Percentiles rank a stretch among this genome's conserved stretches.
phyloP scores from a whole-genome alignment of 1,284 basidiomycete genomes.

The Hymenochaete sp. region DNA sequence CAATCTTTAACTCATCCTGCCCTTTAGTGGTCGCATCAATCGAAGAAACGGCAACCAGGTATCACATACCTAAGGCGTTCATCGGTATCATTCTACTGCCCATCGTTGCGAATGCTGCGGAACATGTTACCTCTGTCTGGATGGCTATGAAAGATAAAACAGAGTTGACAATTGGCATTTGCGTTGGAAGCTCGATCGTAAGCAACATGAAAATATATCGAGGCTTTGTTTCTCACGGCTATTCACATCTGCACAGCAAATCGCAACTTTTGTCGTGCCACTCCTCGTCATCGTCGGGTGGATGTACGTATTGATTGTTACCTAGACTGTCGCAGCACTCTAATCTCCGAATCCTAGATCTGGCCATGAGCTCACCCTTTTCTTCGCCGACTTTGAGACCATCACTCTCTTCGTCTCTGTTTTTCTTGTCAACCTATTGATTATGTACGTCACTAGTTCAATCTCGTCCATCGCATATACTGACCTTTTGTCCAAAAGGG shows the following conservation, averaged over 20 bases:
- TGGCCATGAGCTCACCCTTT: slow-evolving; percentile 72
- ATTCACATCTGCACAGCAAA: slow-evolving; percentile 49
- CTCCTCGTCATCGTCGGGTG: slow-evolving; percentile 78
- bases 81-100: slow-evolving; percentile 70
- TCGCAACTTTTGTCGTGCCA: slow-evolving; percentile 81
- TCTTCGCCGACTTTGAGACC: slow-evolving; percentile 81
- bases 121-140: slow-evolving; percentile 78
- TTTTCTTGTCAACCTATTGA: slow-evolving; percentile 70
- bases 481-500: slow-evolving; percentile 31
- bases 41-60: slow-evolving; percentile 77
- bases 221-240: slow-evolving; percentile 2
- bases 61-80: slow-evolving; percentile 75
- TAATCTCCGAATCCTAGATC: slow-evolving; percentile 38
- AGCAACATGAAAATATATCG: slow-evolving; percentile 29
- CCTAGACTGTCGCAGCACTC: no score
- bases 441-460: slow-evolving; percentile 46
- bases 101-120: slow-evolving; percentile 74
- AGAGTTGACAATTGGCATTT: slow-evolving; percentile 82
- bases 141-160: slow-evolving; percentile 87
- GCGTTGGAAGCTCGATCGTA: slow-evolving; percentile 84
- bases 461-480: slow-evolving; percentile 2
- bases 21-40: slow-evolving; percentile 76
- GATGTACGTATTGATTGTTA: slow-evolving; percentile 41
- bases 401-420: slow-evolving; percentile 80
- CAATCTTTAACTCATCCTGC: slow-evolving; percentile 8